Evolutionary conservation across 768 basidiomycete genomes (phyloP), one percentile per base, ranked within the genome.

Genomic region (Lactarius deliciosus): DNA sequence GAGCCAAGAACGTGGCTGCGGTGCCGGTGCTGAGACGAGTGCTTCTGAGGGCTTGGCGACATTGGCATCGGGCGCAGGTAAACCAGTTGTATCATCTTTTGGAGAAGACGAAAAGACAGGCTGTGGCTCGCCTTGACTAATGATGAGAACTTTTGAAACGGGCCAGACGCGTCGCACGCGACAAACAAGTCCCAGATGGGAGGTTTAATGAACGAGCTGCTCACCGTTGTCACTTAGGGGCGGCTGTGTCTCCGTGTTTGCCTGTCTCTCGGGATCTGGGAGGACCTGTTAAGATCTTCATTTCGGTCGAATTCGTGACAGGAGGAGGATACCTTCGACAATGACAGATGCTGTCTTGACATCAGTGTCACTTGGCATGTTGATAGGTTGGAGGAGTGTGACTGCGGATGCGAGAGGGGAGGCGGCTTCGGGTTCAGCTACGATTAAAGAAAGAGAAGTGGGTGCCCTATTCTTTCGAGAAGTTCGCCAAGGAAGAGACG

Each of bases 381-480:
- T 65, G 32, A 64, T 25, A 30, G 53, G 36, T 18, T 64, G 68
- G 40, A 70, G 61, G 25, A 56, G 64, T 9, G 68, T 38, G 34
- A 66, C 56, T 63, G 70, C 70, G 58, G 70, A 69, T 2, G 59
- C 38, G 9, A 45, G 38, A n/a, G 68, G 64, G 22, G 64, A 38
- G 54, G 38, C 47, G 9, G 56, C 58, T 55, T 70, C 57, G 18
- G 70, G 68, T 11, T 32, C 53, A 16, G 70, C 70, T 16, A 70
- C 25, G 6, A 70, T 16, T 25, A 70, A 61, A 11, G 70, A 70
- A 1, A 70, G 57, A 40, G 70, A 70, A 11, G 64, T 54, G 1
- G 70, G 68, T 20, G 70, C 70, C n/a, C 55, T 54, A n/a, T 61
- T 65, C 54, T 66, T 69, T 34, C 56, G 60, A 8, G 58, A 47